Percentiles rank a stretch among this genome's conserved stretches.
These are phyloP conservation scores for Ophiostoma ulmi DNA, from an alignment of 2,329 filamentous ascomycete genomes.

Conservation along the genomic window DNA sequence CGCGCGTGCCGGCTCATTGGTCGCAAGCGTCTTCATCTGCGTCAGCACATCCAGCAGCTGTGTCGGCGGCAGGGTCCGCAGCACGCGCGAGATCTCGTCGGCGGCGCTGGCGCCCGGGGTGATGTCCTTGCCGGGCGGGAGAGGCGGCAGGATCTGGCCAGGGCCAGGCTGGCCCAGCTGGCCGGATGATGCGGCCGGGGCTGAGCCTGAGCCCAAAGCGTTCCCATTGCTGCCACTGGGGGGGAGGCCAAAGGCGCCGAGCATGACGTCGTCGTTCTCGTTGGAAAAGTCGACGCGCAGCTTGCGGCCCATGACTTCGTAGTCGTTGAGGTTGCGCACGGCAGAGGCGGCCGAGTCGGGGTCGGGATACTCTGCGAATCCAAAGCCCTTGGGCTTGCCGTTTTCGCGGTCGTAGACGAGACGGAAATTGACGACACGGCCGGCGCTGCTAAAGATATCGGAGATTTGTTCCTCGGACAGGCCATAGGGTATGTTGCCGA, in stretches of 20 bases:
- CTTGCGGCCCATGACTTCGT: conserved; percentile 91
- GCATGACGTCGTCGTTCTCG: conserved; percentile 44
- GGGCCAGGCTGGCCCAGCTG: no score
- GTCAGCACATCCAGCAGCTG: conserved; percentile 90
- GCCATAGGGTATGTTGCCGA: conserved; percentile 82
- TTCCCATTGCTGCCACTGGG: not conserved
- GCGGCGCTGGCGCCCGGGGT: conserved; percentile 76
- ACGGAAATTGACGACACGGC: conserved; percentile 85
- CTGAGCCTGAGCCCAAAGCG: no score
- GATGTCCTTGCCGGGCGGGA: conserved; percentile 74
- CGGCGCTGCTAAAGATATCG: conserved; percentile 85
- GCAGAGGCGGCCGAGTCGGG: conserved; percentile 81
- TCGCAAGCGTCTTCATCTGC: conserved; percentile 90
- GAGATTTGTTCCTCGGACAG: conserved; percentile 94
- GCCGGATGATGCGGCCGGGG: no score
- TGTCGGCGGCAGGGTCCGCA: conserved; percentile 76
- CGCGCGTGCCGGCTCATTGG: conserved; percentile 73
- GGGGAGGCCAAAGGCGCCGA: conserved; percentile 4
- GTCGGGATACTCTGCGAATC: conserved; percentile 93
- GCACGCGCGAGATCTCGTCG: conserved; percentile 87
- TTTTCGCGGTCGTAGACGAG: conserved; percentile 95
- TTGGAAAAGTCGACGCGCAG: conserved; percentile 94
- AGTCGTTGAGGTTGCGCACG: conserved; percentile 90
- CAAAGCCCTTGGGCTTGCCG: conserved; percentile 90
- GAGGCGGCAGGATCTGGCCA: conserved; percentile 51